phyloP scores from a whole-genome alignment of 2,329 filamentous ascomycete genomes.

The Metarhizium sp. region DNA sequence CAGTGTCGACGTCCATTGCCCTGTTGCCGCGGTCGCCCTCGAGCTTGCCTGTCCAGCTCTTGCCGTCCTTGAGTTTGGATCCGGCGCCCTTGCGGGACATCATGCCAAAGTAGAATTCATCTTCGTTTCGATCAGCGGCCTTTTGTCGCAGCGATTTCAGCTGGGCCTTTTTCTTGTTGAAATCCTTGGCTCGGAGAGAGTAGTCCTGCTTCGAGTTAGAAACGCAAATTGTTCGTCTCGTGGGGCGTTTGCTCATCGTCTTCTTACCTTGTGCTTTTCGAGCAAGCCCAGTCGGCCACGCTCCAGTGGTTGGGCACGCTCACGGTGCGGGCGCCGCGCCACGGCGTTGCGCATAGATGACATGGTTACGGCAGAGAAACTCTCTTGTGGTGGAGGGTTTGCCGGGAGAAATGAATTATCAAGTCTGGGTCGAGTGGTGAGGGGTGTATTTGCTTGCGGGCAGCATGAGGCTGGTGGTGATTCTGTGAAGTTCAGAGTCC shows the following conservation, averaged over 20 bases:
- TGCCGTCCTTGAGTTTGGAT: slow-evolving; percentile 37
- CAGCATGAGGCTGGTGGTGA: not conserved
- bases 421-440: not conserved
- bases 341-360: slow-evolving; percentile 56
- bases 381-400: not conserved
- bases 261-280: slow-evolving; percentile 79
- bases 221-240: slow-evolving; percentile 4
- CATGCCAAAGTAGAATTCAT: slow-evolving; percentile 69
- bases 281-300: slow-evolving; percentile 82
- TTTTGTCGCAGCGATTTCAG: slow-evolving; percentile 52
- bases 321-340: slow-evolving; percentile 75
- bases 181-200: slow-evolving; percentile 54
- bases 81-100: slow-evolving; percentile 50
- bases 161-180: slow-evolving; percentile 54
- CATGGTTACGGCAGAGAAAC: slow-evolving; percentile 23
- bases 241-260: not conserved
- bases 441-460: not conserved
- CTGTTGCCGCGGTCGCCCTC: slow-evolving; percentile 49
- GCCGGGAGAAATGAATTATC: not conserved
- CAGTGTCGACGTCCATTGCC: slow-evolving; percentile 44
- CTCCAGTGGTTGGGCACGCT: slow-evolving; percentile 79
- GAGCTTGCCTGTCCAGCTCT: slow-evolving; percentile 44
- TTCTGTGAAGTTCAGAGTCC: not conserved
- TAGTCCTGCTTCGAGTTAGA: slow-evolving; percentile 39
- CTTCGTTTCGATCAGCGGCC: slow-evolving; percentile 56